Conservation (phyloP, 2,329 filamentous ascomycete genomes). For the Cladosporium sp. region DNA sequence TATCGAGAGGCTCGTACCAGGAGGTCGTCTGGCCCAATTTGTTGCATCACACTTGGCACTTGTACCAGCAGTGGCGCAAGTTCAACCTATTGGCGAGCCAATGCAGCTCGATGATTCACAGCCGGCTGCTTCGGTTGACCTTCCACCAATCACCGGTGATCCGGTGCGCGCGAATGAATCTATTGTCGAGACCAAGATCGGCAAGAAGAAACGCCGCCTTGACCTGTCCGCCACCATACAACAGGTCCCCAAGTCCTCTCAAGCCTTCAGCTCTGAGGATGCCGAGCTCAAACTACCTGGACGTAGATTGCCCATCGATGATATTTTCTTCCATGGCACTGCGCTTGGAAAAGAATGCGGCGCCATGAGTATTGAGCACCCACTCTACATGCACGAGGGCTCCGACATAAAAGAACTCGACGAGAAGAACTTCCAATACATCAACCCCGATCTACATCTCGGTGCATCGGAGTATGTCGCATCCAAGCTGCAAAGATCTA, state of each 20-base stretch:
- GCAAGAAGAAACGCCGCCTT: slow-evolving; percentile 35
- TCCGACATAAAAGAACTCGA: slow-evolving; percentile 21
- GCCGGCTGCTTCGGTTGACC: neutral
- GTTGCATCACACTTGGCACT: neutral
- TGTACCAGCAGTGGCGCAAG: neutral
- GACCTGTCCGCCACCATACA: neutral
- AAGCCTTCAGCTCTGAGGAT: neutral
- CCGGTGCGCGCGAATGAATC: slow-evolving; percentile 29
- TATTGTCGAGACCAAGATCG: slow-evolving; percentile 31
- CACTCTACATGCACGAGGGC: slow-evolving; percentile 17
- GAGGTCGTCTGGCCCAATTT: neutral
- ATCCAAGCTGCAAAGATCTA: slow-evolving; percentile 31
- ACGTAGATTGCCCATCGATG: slow-evolving; percentile 31
- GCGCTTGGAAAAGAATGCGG: slow-evolving; percentile 28
- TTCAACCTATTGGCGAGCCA: neutral
- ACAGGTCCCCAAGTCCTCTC: neutral
- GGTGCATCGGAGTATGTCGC: slow-evolving; percentile 33
- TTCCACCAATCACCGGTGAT: neutral
- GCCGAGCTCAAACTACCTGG: slow-evolving; percentile 25
- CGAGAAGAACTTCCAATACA: slow-evolving; percentile 30
- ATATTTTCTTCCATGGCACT: slow-evolving; percentile 38
- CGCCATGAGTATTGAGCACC: neutral
- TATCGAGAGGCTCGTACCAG: neutral
- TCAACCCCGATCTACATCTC: slow-evolving; percentile 15
- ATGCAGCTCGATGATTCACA: slow-evolving; percentile 1